Evolutionary conservation across 78 protist genomes (phyloP), one percentile per base, ranked within the genome.

Genomic region (Dictyostelium purpureum): DNA sequence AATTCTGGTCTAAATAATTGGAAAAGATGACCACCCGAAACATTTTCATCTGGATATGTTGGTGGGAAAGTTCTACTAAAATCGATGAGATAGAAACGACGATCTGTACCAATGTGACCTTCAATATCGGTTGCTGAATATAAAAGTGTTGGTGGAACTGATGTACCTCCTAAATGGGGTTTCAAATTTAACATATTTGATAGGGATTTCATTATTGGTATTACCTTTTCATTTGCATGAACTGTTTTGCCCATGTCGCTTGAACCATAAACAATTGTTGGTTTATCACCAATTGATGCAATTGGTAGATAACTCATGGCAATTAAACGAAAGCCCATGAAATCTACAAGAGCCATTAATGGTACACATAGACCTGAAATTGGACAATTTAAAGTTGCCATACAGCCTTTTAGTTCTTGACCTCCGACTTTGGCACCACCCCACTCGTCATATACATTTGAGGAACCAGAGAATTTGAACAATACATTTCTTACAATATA

Each of bases 351-450:
- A 0, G 93, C 96, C 96, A 94, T 94, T 37, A 94, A 70, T 2
- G 96, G 96, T 7, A 94, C 79, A 59, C 75, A 65, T 7, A 94
- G 57, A 18, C 91, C 94, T n/a, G 56, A 43, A 24, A 81, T 82
- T 47, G 90, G 78, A 63, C 94, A 88, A 66, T 87, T 89, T 12
- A 70, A 71, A 35, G 90, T 74, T 38, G 88, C 85, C 78, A 89
- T 77, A 61, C 92, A 91, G n/a, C 96, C 90, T 56, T 82, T 87
- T 28, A 94, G 9, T 43, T 94, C 96, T 74, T 94, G 94, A 24
- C 96, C 90, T 38, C 95, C 96, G 45, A 94, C 96, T 59, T 89
- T 94, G 9, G 94, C 95, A 14, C 93, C 93, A 12, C 92, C 92
- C 92, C 92, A 85, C 33, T 85, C 92, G 33, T 74, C 92, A 59